Evolutionary conservation across 192 early-diverging fungal genomes (phyloP).

Genomic region (Ambispora gerdemannii): DNA sequence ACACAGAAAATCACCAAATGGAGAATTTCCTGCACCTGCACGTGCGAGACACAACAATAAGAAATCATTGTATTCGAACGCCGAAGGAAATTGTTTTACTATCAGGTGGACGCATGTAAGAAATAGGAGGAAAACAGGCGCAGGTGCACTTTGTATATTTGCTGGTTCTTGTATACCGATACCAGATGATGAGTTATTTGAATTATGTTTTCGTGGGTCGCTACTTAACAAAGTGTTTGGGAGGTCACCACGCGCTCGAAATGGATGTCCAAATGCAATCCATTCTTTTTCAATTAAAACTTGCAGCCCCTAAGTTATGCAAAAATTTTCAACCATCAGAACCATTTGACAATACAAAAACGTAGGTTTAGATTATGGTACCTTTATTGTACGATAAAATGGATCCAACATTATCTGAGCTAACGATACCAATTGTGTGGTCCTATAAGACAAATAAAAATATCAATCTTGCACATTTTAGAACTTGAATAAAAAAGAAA

Average conservation of each 20-base stretch:
- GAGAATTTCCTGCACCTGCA: conserved; percentile 36
- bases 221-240: conserved; percentile 6
- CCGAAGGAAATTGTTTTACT: conserved; percentile 36
- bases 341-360: conserved; percentile 1
- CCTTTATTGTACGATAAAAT: conserved; percentile 39
- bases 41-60: conserved; percentile 38
- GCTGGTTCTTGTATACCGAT: not conserved
- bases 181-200: not conserved
- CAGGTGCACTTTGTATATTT: conserved; percentile 25
- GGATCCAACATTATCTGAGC: conserved; percentile 44
- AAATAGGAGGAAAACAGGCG: conserved; percentile 45
- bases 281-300: conserved; percentile 48
- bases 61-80: conserved; percentile 45
- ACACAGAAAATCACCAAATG: conserved; percentile 45
- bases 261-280: conserved; percentile 42
- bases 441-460: conserved; percentile 22
- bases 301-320: conserved; percentile 30
- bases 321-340: not conserved
- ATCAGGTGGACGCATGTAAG: conserved; percentile 44
- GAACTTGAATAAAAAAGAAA: not conserved
- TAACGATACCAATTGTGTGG: conserved; percentile 44
- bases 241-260: conserved; percentile 35
- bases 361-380: not conserved
- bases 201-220: not conserved
- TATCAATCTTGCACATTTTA: not conserved